Conservation (phyloP, 2,329 filamentous ascomycete genomes). For the Xylariales sp. region DNA sequence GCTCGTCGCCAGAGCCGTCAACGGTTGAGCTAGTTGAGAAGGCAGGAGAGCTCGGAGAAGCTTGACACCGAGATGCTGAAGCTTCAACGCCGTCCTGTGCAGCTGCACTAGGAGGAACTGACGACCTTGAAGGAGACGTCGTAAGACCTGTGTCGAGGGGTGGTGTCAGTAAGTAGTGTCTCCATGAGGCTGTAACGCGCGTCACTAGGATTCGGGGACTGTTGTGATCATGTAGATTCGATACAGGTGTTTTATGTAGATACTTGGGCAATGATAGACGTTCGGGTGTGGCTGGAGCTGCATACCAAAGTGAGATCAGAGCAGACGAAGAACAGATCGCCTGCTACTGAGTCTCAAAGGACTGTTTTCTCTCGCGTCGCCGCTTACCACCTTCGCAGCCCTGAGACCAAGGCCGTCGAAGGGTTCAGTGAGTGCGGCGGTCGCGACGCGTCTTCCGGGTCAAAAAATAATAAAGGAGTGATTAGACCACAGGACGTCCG, state of each 20-base stretch:
- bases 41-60: slow-evolving; percentile 49
- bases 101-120: slow-evolving; percentile 53
- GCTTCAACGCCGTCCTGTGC: slow-evolving; percentile 53
- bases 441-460: slow-evolving; percentile 7
- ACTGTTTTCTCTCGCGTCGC: slow-evolving; percentile 14
- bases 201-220: background rate
- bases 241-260: background rate
- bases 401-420: slow-evolving; percentile 13
- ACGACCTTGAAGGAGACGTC: slow-evolving; percentile 51
- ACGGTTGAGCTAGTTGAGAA: slow-evolving; percentile 60
- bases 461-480: slow-evolving; percentile 6
- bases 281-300: slow-evolving; percentile 13
- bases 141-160: slow-evolving; percentile 33
- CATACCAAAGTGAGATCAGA: slow-evolving; percentile 55
- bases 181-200: background rate
- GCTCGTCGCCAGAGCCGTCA: slow-evolving; percentile 47
- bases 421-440: slow-evolving; percentile 11
- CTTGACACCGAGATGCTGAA: slow-evolving; percentile 29
- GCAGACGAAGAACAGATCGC: slow-evolving; percentile 56
- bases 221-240: background rate
- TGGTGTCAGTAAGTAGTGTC: background rate
- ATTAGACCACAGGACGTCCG: background rate
- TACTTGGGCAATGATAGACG: background rate
- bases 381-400: slow-evolving; percentile 3
- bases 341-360: slow-evolving; percentile 53